Evolutionary conservation across 257 asterid species (phyloP), one percentile per base, ranked within the genome.

Genomic region (Nicotiana undulata): DNA sequence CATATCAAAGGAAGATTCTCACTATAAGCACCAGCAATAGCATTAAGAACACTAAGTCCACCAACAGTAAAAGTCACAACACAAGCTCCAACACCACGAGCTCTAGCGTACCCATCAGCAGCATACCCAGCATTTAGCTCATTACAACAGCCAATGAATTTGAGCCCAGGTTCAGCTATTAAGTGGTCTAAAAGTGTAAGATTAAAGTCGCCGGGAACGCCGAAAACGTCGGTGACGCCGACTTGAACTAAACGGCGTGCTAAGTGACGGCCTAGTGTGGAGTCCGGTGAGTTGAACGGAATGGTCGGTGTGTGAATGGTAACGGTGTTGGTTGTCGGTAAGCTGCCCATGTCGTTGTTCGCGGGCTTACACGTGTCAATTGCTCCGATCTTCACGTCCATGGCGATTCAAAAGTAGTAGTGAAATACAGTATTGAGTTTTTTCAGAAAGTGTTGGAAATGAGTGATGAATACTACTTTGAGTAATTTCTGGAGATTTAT

Each of bases 101-200:
- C 46, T 64, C 88, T 58, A 31, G 88, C 88, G 4, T 85, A 85
- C 0, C 88, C 88, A 59, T 85, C 88, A 1, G 88, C 88, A 6
- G 88, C 88, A 4, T 85, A 85, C 9, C 88, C 88, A 2, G 88
- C 88, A 81, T 93, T 93, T 59, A 93, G 94, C 88, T 93, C 98
- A 82, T 93, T 93, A 82, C 98, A 93, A 85, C 98, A 93, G 29
- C 98, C 97, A 70, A 93, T 53, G 20, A 92, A 81, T 32, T 91
- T 88, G 72, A 93, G 93, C 65, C 90, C 95, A 1, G 97, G 98
- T 87, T 93, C 97, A n/a, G 94, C 93, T 0, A 93, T 66, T 44
- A 93, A 89, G 32, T 89, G 92, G 76, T 93, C 98, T 52, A 84
- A 56, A 4, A 84, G 70, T 4, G 86, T 81, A 5, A 80, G 34